Percentiles rank a stretch among this genome's conserved stretches.
These are phyloP conservation scores for Fraxinus americana DNA, from an alignment of 257 asterid species.

Conservation along the genomic window DNA sequence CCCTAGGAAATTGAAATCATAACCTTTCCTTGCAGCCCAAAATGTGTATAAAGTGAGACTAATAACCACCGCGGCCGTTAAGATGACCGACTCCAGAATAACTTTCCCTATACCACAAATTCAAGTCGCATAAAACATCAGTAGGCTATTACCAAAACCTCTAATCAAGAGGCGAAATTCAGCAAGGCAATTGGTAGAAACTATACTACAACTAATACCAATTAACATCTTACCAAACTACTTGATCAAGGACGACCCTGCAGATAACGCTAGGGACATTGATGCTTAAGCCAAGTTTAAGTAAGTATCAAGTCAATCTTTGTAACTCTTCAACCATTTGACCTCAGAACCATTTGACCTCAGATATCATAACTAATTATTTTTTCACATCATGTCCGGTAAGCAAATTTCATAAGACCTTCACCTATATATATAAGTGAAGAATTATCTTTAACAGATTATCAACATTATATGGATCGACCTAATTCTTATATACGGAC, in stretches of 20 bases:
- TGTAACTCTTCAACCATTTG: no score
- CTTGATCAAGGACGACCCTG: neutral
- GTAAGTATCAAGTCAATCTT: no score
- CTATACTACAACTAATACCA: neutral
- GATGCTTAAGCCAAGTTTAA: neutral
- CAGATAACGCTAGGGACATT: neutral
- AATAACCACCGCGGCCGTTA: conserved; percentile 51
- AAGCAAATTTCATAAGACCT: neutral
- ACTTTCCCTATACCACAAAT: conserved; percentile 40
- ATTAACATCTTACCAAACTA: neutral
- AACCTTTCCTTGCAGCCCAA: conserved; percentile 64
- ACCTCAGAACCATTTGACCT: no score
- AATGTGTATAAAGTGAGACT: conserved; percentile 61
- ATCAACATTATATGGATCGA: neutral
- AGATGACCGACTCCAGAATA: conserved; percentile 44
- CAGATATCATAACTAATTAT: no score
- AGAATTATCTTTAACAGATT: neutral
- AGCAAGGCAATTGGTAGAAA: neutral
- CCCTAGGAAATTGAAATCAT: conserved; percentile 58
- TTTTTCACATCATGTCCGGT: neutral
- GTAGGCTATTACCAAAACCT: neutral
- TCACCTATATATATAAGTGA: neutral
- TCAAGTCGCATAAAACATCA: neutral
- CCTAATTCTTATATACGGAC: neutral
- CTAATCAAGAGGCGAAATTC: neutral